Percentiles rank a stretch among this genome's conserved stretches.
phyloP scores from a whole-genome alignment of 164 flowering plant species.

The Umbilicus rupestris region DNA sequence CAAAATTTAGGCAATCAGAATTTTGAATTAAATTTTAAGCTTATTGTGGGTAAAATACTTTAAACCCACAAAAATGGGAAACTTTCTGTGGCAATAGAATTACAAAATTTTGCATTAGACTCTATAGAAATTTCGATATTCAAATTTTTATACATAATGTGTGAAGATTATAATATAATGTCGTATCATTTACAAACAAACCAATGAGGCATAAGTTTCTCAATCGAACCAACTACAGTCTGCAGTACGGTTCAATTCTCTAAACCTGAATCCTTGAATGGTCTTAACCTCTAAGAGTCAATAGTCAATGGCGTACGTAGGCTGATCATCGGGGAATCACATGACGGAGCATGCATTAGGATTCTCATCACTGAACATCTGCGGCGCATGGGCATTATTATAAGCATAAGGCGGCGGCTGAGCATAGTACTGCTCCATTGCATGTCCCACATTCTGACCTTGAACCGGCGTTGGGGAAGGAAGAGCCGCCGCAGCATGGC shows the following conservation, averaged over 20 bases:
- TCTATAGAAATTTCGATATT: not conserved
- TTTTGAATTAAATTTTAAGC: too few species aligned
- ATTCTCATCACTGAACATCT: conserved; percentile 6
- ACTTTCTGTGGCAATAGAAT: too few species aligned
- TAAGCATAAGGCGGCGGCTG: not conserved
- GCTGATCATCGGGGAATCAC: too few species aligned
- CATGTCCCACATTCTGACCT: not conserved
- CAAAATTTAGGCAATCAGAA: too few species aligned
- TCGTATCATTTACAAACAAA: not conserved
- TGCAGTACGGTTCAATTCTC: too few species aligned
- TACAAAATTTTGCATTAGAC: too few species aligned
- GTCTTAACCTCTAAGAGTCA: too few species aligned
- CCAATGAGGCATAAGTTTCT: not conserved
- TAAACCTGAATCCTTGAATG: not conserved
- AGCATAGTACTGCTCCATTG: not conserved
- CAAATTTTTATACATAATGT: not conserved
- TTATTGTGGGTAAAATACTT: too few species aligned
- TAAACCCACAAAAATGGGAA: too few species aligned
- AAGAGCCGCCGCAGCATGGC: not conserved
- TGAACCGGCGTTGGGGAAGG: not conserved
- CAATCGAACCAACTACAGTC: not conserved
- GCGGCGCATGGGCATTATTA: not conserved
- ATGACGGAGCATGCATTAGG: conserved; percentile 4
- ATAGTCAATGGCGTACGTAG: too few species aligned
- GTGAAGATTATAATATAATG: not conserved